These are phyloP conservation scores for Apiotrichum sp. DNA, from an alignment of 1,284 basidiomycete species.

Conservation along the genomic window DNA sequence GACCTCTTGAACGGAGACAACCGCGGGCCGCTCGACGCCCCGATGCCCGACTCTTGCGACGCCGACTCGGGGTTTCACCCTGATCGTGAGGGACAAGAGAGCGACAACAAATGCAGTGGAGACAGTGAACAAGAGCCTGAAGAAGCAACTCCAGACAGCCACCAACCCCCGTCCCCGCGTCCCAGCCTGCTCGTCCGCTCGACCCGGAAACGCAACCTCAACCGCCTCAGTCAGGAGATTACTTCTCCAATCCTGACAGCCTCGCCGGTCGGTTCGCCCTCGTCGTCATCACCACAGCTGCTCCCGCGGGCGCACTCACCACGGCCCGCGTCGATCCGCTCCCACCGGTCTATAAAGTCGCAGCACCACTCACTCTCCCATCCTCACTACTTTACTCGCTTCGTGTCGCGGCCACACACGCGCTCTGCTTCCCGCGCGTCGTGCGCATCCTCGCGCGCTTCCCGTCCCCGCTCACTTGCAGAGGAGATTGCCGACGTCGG, in stretches of 20 bases:
- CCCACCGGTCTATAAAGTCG: not conserved
- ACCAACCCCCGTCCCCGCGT: not conserved
- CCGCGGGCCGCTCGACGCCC: no score
- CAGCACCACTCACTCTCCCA: not conserved
- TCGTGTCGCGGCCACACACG: not conserved
- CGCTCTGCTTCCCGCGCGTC: not conserved
- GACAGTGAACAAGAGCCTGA: no score
- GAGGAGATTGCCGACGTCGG: constrained; percentile 5
- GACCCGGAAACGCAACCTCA: not conserved
- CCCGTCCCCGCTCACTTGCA: constrained; percentile 1
- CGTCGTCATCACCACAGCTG: no score
- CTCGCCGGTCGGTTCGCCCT: no score
- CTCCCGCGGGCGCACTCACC: no score
- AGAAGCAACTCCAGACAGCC: not conserved
- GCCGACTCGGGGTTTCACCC: no score
- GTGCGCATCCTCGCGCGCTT: not conserved
- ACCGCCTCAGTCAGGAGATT: not conserved
- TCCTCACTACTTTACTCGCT: not conserved
- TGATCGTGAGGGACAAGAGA: no score
- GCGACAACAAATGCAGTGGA: no score
- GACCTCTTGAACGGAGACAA: not conserved
- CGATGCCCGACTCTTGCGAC: no score
- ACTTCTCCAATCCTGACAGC: not conserved
- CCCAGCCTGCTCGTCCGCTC: not conserved
- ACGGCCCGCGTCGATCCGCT: not conserved